Base-by-base conservation (phyloP, 371 early-diverging fungal genomes). In the Rhizopus delemar region DNA sequence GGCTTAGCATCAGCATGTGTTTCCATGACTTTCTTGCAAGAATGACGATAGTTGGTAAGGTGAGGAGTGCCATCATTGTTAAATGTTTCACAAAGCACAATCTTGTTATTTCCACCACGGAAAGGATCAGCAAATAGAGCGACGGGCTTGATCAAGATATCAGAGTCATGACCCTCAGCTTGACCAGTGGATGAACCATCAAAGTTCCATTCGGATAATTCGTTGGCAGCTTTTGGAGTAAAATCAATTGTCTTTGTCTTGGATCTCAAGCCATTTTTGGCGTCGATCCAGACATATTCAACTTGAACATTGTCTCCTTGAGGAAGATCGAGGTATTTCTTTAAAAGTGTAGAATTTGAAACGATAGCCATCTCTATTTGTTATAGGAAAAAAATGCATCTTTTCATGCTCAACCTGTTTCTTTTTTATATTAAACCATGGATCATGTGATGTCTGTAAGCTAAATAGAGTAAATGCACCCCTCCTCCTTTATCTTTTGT, bases 151-250 rank as follows among this genome's bases (percentile, higher is more conserved):
- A 86, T 71, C 53, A 82, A 65, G 41, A 84, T 75, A 69, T 86
- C 86, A 46, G 86, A 86, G 52, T 86, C 77, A 56, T 86, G 78
- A 46, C 84, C 84, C 43, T 78, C 73, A 32, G 86, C 80, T 72
- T 86, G 86, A 38, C 77, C 78, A 46, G 86, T 86, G n/a, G 83
- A 83, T 34, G 82, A 81, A 52, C 86, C 86, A 72, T 86, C 86
- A 57, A 75, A 86, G 59, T 82, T 81, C 86, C 86, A 86, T 68
- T 86, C 86, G 39, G 77, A 60, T n/a, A 86, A 65, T 34, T 86
- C 80, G 38, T 65, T 56, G 50, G 71, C 64, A 38, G 66, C 56
- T 13, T 58, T 58, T 33, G 83, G 83, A 41, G 67, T 62, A 49
- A 53, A 59, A 59, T 71, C 67, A 39, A 86, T 65, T 35, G 84